Percentiles rank a stretch among this genome's conserved stretches.
phyloP scores from a whole-genome alignment of 2,329 filamentous ascomycete genomes.

The Aspergillus fumigatiaffinis region DNA sequence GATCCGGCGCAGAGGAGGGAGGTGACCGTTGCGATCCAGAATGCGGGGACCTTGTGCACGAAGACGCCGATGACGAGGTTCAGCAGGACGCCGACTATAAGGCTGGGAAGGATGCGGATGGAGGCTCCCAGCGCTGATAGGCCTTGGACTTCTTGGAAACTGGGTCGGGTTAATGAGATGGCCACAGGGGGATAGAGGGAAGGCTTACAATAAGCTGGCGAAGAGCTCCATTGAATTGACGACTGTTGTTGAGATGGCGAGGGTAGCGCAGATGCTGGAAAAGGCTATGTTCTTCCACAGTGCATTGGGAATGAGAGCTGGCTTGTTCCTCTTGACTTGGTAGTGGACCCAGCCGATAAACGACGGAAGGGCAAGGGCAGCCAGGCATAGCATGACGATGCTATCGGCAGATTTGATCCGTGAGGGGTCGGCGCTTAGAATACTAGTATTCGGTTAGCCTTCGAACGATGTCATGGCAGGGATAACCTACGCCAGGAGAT shows the following conservation, averaged over 20 bases:
- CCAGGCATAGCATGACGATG: conserved; percentile 46
- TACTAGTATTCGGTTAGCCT: conserved; percentile 8
- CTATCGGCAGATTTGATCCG: conserved; percentile 44
- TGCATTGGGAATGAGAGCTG: conserved; percentile 59
- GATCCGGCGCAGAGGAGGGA: conserved; percentile 43
- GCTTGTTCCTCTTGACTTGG: conserved; percentile 43
- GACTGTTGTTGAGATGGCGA: conserved; percentile 46
- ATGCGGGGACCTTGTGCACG: conserved; percentile 41
- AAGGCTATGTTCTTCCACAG: conserved; percentile 59
- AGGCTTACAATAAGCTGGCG: conserved; percentile 47
- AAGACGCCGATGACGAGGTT: conserved; percentile 47
- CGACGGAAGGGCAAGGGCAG: conserved; percentile 40
- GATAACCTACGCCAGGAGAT: conserved; percentile 45
- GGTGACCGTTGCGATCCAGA: conserved; percentile 39
- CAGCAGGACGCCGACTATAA: conserved; percentile 42
- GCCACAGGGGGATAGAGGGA: neutral
- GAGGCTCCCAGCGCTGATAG: conserved; percentile 46
- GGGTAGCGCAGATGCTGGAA: conserved; percentile 51
- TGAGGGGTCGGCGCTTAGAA: conserved; percentile 17
- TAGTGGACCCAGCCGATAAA: conserved; percentile 55
- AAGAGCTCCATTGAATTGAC: conserved; percentile 48
- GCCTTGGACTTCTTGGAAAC: conserved; percentile 51
- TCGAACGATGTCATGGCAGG: neutral
- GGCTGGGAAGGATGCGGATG: conserved; percentile 44
- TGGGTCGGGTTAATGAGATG: conserved; percentile 17